These are phyloP conservation scores for Pyrenochaeta sp. DNA, from an alignment of 2,329 filamentous ascomycete genomes.

Conservation along the genomic window DNA sequence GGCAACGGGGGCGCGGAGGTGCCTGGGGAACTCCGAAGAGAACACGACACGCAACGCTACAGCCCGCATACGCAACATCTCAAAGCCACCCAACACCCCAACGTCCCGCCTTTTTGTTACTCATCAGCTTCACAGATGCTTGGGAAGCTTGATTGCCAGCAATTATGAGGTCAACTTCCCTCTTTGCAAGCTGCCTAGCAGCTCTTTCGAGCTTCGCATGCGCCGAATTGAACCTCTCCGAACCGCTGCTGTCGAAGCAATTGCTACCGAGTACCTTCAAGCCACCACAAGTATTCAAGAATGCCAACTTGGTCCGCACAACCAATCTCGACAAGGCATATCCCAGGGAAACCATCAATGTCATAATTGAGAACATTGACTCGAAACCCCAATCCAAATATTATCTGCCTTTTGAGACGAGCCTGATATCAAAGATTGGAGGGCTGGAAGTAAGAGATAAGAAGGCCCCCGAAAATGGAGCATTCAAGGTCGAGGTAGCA, in stretches of 20 bases:
- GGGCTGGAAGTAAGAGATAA: conserved; percentile 92
- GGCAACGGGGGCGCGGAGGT: conserved; percentile 23
- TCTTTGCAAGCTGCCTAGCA: conserved; percentile 56
- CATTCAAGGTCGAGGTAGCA: conserved; percentile 74
- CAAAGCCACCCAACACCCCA: conserved; percentile 21
- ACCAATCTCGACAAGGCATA: conserved; percentile 95
- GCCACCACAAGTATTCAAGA: conserved; percentile 91
- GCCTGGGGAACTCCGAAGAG: conserved; percentile 39
- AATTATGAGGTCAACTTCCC: conserved; percentile 52
- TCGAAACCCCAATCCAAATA: conserved; percentile 84
- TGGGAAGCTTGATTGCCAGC: conserved; percentile 39
- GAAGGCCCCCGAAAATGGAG: conserved; percentile 74
- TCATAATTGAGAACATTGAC: conserved; percentile 90
- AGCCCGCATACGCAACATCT: conserved; percentile 33
- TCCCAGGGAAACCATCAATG: conserved; percentile 87
- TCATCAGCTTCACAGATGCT: conserved; percentile 39
- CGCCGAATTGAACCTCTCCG: conserved; percentile 66
- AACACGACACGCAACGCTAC: conserved; percentile 54
- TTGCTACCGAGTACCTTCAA: conserved; percentile 69
- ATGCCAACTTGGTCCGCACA: conserved; percentile 87
- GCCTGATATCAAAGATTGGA: conserved; percentile 78
- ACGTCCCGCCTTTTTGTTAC: conserved; percentile 11
- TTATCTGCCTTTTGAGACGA: conserved; percentile 84
- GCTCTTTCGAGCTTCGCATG: conserved; percentile 68
- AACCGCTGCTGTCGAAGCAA: conserved; percentile 63